Conservation (phyloP, 306 rosid genomes). For the Benincasa hispida region DNA sequence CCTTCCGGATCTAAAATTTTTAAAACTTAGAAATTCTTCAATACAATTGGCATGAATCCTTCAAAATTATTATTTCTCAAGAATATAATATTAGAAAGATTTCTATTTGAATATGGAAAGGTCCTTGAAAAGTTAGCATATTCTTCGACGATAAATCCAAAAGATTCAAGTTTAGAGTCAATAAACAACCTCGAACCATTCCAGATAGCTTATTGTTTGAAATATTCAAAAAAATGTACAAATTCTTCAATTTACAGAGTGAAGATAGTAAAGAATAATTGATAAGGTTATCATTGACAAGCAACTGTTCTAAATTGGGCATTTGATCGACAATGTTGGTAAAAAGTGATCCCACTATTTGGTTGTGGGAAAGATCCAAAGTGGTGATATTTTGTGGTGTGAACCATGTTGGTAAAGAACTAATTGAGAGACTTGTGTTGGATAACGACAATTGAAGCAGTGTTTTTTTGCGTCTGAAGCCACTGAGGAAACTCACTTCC, state of each 20-base stretch:
- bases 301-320: background rate
- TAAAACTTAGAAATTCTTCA: background rate
- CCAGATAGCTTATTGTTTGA: background rate
- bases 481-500: background rate
- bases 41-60: background rate
- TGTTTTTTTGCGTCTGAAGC: background rate
- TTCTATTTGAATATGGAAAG: background rate
- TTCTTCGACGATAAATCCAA: background rate
- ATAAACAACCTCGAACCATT: background rate
- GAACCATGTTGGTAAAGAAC: background rate
- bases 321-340: background rate
- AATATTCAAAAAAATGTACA: too few relatives aligned
- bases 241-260: background rate
- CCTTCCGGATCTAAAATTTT: background rate
- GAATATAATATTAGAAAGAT: background rate
- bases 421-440: background rate
- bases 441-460: background rate
- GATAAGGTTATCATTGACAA: background rate
- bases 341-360: background rate
- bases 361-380: constrained; percentile 10
- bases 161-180: too few relatives aligned
- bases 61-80: background rate
- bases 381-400: background rate
- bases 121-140: background rate
- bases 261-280: background rate